phyloP scores from a whole-genome alignment of 371 early-diverging fungal genomes.

The Dichotomocladium elegans region DNA sequence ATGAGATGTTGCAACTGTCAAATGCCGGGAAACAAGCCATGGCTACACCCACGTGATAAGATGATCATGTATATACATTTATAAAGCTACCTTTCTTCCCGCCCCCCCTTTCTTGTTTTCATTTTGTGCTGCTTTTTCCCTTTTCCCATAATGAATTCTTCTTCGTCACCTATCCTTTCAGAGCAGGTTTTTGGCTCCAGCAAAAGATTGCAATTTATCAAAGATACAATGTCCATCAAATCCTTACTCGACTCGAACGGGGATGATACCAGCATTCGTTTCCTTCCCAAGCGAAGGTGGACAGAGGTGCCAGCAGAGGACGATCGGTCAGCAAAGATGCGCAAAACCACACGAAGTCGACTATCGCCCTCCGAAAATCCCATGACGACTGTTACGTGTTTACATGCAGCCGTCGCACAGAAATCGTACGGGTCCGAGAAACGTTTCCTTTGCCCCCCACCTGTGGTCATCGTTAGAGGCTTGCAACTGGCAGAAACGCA shows the following conservation, averaged over 20 bases:
- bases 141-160: conserved; percentile 18
- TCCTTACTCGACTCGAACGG: conserved; percentile 29
- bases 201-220: conserved; percentile 38
- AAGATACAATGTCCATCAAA: conserved; percentile 17
- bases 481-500: conserved; percentile 40
- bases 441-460: conserved; percentile 83
- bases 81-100: conserved; percentile 1
- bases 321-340: conserved; percentile 3
- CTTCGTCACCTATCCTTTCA: conserved; percentile 38
- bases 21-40: not conserved
- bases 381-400: conserved; percentile 50
- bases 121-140: conserved; percentile 10
- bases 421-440: conserved; percentile 90
- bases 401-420: conserved; percentile 73
- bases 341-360: not conserved
- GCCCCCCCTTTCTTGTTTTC: not conserved
- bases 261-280: conserved; percentile 1
- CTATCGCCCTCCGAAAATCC: conserved; percentile 1
- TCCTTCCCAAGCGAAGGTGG: conserved; percentile 2
- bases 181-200: conserved; percentile 42
- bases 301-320: not conserved
- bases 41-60: conserved; percentile 1
- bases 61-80: not conserved
- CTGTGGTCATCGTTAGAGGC: conserved; percentile 48
- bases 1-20: not conserved